Base-by-base conservation (phyloP, 108 stramenopile species). In the Cylindrotheca closterium region DNA sequence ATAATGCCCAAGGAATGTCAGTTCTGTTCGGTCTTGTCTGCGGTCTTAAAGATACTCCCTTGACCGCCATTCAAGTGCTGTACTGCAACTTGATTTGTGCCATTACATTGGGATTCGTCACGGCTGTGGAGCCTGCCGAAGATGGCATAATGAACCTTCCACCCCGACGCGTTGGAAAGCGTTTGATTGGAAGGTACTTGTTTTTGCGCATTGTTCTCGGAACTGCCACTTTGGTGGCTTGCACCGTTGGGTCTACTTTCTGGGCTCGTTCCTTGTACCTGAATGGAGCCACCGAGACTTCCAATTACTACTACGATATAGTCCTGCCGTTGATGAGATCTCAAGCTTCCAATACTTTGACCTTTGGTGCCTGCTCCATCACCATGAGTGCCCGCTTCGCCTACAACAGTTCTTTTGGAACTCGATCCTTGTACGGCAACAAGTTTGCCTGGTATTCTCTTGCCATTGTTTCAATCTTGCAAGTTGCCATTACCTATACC, bases 61-160 rank as follows among this genome's bases (percentile, higher is more conserved):
- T 91, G n/a, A 80, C 84, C 50, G 58, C 83, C 47, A 87, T 91
- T 46, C 89, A 91, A 59, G 86, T 91, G 27, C 59, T 91, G 21
- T 91, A 86, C 68, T 91, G 83, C 51, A 91, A 91, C 82, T 84
- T 91, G 79, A 91, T 91, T 48, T 86, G 84, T 70, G 86, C 89
- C 26, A 79, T 85, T 0, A 91, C 89, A 22, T 86, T 91, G 78
- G 89, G 89, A 22, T 91, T 91, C 58, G 89, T 91, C 29, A 60
- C 71, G 28, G 89, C 89, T 45, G 82, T 91, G 47, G 89, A 91
- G 59, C 89, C 89, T 22, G 86, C 89, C 22, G 89, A 91, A 59
- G 84, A 87, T 73, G 89, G 89, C 55, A 91, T 91, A 68, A 90
- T 90, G 89, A 30, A 56, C n/a, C 28, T 77, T 19, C 84, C 82